A percentile compares a stretch with the other conserved stretches of the same genome.
These are phyloP conservation scores for Pseudopithomyces maydicus DNA, from an alignment of 2,329 filamentous ascomycete species.

Conservation along the genomic window DNA sequence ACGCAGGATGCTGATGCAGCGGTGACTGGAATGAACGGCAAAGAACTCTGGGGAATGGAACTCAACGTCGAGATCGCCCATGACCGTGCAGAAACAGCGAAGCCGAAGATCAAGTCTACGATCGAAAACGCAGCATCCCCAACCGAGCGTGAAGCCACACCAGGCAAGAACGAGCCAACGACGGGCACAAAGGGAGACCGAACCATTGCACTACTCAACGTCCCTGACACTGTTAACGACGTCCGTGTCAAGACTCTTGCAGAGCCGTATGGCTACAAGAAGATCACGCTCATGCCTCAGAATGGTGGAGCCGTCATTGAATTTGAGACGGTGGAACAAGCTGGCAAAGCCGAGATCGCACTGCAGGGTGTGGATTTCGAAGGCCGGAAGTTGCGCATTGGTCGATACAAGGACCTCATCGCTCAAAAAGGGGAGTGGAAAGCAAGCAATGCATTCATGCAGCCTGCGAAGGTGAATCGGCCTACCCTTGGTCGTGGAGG, in stretches of 20 bases:
- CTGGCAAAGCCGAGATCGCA: conserved; percentile 69
- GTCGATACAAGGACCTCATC: conserved; percentile 56
- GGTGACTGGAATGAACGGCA: conserved; percentile 68
- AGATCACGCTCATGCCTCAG: conserved; percentile 78
- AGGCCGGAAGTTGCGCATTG: conserved; percentile 50
- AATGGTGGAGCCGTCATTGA: conserved; percentile 88
- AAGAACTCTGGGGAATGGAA: conserved; percentile 70
- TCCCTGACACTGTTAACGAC: conserved; percentile 93
- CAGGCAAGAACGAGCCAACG: conserved; percentile 20
- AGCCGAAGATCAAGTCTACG: conserved; percentile 53
- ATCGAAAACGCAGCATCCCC: conserved; percentile 51
- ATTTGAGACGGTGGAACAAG: conserved; percentile 70
- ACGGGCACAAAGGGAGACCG: conserved; percentile 55
- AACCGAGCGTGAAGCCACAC: conserved; percentile 43
- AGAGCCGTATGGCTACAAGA: conserved; percentile 74
- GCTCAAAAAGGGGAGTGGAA: conserved; percentile 46
- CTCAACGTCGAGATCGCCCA: conserved; percentile 63
- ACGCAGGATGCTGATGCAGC: conserved; percentile 63
- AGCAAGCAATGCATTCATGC: conserved; percentile 40
- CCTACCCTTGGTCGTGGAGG: conserved; percentile 30
- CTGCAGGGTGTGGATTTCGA: conserved; percentile 47
- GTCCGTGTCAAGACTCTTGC: conserved; percentile 76
- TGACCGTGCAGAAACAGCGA: conserved; percentile 50
- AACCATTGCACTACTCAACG: conserved; percentile 79
- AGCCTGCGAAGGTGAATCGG: conserved; percentile 32